A percentile compares a stretch with the other conserved stretches of the same genome.
These are phyloP conservation scores for Metschnikowia sp. DNA, from an alignment of 805 yeast species.

Conservation along the genomic window DNA sequence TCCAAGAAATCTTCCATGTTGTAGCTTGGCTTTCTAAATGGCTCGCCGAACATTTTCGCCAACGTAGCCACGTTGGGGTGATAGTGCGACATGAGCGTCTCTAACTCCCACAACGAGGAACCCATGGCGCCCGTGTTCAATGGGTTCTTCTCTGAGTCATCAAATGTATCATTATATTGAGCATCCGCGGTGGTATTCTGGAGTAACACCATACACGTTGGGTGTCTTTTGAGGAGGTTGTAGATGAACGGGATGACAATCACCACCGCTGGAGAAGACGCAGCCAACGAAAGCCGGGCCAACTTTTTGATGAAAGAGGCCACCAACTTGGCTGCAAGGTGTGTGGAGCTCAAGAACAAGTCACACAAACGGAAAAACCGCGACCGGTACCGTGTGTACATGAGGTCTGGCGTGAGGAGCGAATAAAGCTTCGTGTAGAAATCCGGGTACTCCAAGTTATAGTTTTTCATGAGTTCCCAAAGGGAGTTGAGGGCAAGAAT, in stretches of 20 bases:
- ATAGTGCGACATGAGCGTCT: conserved; percentile 74
- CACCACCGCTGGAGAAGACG: conserved; percentile 88
- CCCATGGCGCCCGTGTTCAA: conserved; percentile 72
- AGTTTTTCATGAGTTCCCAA: conserved; percentile 75
- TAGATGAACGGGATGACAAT: conserved; percentile 87
- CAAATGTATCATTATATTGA: conserved; percentile 59
- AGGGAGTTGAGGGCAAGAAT: conserved; percentile 83
- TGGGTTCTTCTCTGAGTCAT: conserved; percentile 67
- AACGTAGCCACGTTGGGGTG: conserved; percentile 94
- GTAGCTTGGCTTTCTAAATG: conserved; percentile 81
- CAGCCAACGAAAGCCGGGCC: conserved; percentile 67
- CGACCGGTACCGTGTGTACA: conserved; percentile 78
- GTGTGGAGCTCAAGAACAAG: conserved; percentile 80
- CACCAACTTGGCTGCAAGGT: conserved; percentile 74
- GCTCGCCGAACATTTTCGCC: conserved; percentile 85
- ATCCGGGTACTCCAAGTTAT: conserved; percentile 88
- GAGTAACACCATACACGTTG: conserved; percentile 86
- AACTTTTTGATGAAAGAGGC: conserved; percentile 87
- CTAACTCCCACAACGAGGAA: conserved; percentile 91
- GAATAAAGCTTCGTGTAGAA: conserved; percentile 81
- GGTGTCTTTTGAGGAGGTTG: conserved; percentile 86
- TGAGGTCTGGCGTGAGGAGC: conserved; percentile 67
- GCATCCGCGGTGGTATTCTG: conserved; percentile 45
- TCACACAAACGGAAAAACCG: conserved; percentile 87
- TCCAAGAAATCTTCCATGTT: conserved; percentile 93